phyloP scores from a whole-genome alignment of 106 monocot genomes.

The Dioscorea dumetorum region DNA sequence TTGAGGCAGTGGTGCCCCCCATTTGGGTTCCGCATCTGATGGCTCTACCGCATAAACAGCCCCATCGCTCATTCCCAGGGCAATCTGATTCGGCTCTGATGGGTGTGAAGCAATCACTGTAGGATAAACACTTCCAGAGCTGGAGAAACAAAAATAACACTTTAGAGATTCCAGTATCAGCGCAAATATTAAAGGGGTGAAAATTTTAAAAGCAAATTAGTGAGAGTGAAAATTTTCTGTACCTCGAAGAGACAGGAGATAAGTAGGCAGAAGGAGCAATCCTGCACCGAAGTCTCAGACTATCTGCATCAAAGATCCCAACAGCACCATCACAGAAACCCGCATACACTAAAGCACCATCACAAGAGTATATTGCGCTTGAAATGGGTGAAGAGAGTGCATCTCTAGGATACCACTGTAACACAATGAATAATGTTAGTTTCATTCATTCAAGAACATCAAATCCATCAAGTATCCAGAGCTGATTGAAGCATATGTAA shows the following conservation, averaged over 20 bases:
- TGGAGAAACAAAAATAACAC: background rate
- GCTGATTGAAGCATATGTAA: too few relatives aligned
- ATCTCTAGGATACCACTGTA: slow-evolving; percentile 19
- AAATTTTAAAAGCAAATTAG: too few relatives aligned
- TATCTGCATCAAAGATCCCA: slow-evolving; percentile 10
- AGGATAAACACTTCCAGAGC: slow-evolving; percentile 38
- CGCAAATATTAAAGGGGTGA: too few relatives aligned
- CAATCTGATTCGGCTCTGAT: slow-evolving; percentile 83
- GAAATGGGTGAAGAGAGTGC: slow-evolving; percentile 10
- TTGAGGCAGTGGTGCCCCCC: slow-evolving; percentile 36
- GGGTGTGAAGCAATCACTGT: slow-evolving; percentile 88
- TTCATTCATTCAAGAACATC: too few relatives aligned
- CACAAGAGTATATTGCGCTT: slow-evolving; percentile 35
- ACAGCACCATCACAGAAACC: slow-evolving; percentile 28
- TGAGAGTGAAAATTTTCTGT: too few relatives aligned
- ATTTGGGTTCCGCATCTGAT: slow-evolving; percentile 63
- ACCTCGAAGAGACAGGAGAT: background rate
- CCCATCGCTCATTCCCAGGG: slow-evolving; percentile 94
- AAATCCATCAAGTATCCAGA: too few relatives aligned
- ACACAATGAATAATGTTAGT: too few relatives aligned
- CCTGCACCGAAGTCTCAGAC: slow-evolving; percentile 18
- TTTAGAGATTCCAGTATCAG: too few relatives aligned
- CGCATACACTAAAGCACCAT: slow-evolving; percentile 28
- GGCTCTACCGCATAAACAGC: slow-evolving; percentile 81
- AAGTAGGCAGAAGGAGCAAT: slow-evolving; percentile 34